Evolutionary conservation across 805 yeast species (phyloP), one percentile per base, ranked within the genome.

Genomic region (Saccharomyces kudriavzevii): DNA sequence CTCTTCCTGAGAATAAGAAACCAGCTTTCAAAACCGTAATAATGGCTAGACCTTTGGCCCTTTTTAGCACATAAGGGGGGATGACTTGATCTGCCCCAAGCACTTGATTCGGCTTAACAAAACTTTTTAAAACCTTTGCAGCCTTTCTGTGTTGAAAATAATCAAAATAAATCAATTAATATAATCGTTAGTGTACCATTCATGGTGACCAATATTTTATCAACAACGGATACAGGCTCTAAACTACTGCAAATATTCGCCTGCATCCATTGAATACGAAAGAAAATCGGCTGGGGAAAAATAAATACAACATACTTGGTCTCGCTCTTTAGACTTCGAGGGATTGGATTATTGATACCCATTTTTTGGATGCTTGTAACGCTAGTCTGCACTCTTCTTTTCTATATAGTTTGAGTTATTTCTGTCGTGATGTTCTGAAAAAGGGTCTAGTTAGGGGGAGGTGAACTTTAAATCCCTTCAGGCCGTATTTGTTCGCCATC

Each of bases 11-110:
- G 69, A 94, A 94, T 53, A 94, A 74, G 70, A 94, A 94, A 1
- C 99, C 99, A 3, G 98, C 99, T 69, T 95, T 92, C 56, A 94
- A 76, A n/a, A 94, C 97, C 0, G 99, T 92, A 57, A 94, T 79
- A 40, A 94, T 74, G 4, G 96, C 97, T 49, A 94, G 77, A 30
- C 99, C 99, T 67, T 89, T 87, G 29, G 99, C 99, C 63, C 88
- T 84, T 58, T 86, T 82, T 55, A 94, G 77, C 2, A 94, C 82
- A 20, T 82, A 82, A 22, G 96, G 95, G 1, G 99, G 99, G 56
- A 94, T 94, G 52, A 94, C 83, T 60, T 84, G 74, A 48, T 91
- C 96, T 22, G 92, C 89, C 40, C 97, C 96, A 22, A 89, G 79
- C 50, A 89, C 76, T 71, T 92, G 98, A 71, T 94, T 91, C 3